These are phyloP conservation scores for Escovopsis weberi DNA, from an alignment of 2,329 filamentous ascomycete genomes.

Conservation along the genomic window DNA sequence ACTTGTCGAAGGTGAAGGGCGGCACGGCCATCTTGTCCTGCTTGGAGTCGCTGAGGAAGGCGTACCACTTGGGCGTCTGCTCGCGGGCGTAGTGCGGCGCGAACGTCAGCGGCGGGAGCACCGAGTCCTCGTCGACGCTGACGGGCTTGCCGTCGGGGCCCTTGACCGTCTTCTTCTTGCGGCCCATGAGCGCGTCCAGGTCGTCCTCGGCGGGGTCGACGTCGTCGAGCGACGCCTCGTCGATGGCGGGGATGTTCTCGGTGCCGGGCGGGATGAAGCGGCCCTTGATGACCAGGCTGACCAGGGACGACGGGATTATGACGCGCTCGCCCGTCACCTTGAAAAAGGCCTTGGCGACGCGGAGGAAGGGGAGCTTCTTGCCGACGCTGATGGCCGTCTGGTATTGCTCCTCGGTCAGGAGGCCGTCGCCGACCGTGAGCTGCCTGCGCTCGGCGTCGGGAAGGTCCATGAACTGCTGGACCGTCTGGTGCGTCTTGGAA, in stretches of 20 bases:
- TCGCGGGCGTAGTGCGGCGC: slow-evolving; percentile 85
- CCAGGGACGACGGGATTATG: slow-evolving; percentile 82
- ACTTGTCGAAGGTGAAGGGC: slow-evolving; percentile 85
- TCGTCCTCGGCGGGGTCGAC: slow-evolving; percentile 88
- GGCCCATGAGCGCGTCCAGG: slow-evolving; percentile 67
- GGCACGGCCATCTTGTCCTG: slow-evolving; percentile 93
- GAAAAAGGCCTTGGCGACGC: slow-evolving; percentile 90
- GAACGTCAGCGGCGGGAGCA: slow-evolving; percentile 73
- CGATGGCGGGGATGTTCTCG: slow-evolving; percentile 56
- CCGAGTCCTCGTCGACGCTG: slow-evolving; percentile 43
- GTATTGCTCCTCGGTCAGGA: slow-evolving; percentile 66
- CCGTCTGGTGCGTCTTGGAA: slow-evolving; percentile 56
- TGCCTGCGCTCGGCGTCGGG: slow-evolving; percentile 59
- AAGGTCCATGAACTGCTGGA: slow-evolving; percentile 82
- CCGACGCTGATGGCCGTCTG: slow-evolving; percentile 60
- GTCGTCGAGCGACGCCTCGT: slow-evolving; percentile 73
- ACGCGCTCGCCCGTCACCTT: slow-evolving; percentile 92
- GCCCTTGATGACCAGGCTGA: slow-evolving; percentile 89
- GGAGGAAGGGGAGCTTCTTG: slow-evolving; percentile 67
- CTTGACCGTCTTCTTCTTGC: slow-evolving; percentile 55
- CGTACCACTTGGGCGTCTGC: slow-evolving; percentile 80
- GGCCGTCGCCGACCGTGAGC: slow-evolving; percentile 53
- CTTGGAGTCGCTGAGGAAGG: slow-evolving; percentile 88
- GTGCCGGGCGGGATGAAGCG: slow-evolving; percentile 83
- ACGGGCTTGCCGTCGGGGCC: slow-evolving; percentile 42